Base-by-base conservation (phyloP, 768 basidiomycete species). In the Leucosporidium yakuticum region DNA sequence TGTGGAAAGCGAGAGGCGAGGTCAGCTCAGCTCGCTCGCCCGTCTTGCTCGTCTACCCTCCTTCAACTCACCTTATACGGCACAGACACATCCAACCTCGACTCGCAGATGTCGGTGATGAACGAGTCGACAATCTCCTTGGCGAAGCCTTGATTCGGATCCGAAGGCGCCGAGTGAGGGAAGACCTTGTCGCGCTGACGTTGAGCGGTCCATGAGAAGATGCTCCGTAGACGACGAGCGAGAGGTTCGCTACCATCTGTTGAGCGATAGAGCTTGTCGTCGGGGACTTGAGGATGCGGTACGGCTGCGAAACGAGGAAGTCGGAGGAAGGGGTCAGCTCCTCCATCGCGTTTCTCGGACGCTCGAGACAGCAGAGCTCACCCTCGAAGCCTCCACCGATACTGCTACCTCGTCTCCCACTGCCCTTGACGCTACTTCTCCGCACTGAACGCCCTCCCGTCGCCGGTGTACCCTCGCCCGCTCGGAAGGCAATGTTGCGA, bases 171-270 rank as follows among this genome's bases (percentile, higher is more conserved):
- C 15, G 15, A 5, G 23, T 12, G 25, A 14, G 27, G 25, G 32
- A 57, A 57, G 55, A 57, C 31, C 55, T 57, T 49, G 11, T 63
- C 67, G 39, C 67, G 62, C 17, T 53, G 53, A 7, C 70, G 66
- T 31, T 71, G 70, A 27, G 70, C 53, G 31, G 70, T 49, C 70
- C 70, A 71, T 15, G 64, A 65, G n/a, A 71, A 23, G 64, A 71
- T 55, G 44, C 39, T 50, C n/a, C 70, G 60, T 11, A 67, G 27
- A 4, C 67, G 63, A 7, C 58, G 34, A 14, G 70, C 70, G 57
- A 68, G 29, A 11, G 70, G 70, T 15, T 64, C 57, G 39, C 34
- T 15, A 3, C 64, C 66, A 44, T 68, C 66, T 5, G 70, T 71
- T 32, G 70, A 71, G 36, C 66, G 63, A 48, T 67, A 71, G 20